phyloP scores from a whole-genome alignment of 2,329 filamentous ascomycete genomes.

The Penicillium sp. region DNA sequence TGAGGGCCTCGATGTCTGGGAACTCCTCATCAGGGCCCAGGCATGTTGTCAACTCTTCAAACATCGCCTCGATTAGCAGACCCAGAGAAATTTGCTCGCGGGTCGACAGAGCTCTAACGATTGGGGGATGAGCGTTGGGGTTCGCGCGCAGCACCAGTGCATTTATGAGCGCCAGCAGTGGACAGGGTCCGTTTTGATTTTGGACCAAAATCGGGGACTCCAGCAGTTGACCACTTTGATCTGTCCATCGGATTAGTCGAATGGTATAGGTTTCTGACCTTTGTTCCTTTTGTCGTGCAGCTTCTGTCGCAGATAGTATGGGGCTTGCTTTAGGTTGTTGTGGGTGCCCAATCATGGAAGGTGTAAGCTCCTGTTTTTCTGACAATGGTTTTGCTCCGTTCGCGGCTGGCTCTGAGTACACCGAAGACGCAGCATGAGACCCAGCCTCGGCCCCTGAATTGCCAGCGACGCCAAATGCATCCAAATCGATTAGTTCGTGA shows the following conservation, averaged over 20 bases:
- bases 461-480: constrained; percentile 6
- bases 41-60: constrained; percentile 83
- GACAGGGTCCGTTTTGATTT: constrained; percentile 90
- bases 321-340: constrained; percentile 5
- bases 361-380: not conserved
- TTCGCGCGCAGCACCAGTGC: constrained; percentile 77
- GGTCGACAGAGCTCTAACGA: constrained; percentile 67
- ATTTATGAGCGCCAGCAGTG: constrained; percentile 84
- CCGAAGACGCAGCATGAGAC: constrained; percentile 10
- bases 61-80: constrained; percentile 75
- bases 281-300: constrained; percentile 36
- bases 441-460: constrained; percentile 5
- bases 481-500: constrained; percentile 28
- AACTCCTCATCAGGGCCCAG: constrained; percentile 59
- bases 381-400: not conserved
- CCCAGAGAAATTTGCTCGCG: constrained; percentile 82
- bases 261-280: constrained; percentile 78
- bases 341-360: not conserved
- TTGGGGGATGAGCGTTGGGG: constrained; percentile 55
- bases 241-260: constrained; percentile 80
- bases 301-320: constrained; percentile 24
- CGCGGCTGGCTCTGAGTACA: constrained; percentile 7
- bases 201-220: constrained; percentile 83
- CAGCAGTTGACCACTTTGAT: constrained; percentile 57
- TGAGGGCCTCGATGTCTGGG: constrained; percentile 80